Conservation (phyloP, 2,329 filamentous ascomycete species). For the Teratosphaeria viscida region DNA sequence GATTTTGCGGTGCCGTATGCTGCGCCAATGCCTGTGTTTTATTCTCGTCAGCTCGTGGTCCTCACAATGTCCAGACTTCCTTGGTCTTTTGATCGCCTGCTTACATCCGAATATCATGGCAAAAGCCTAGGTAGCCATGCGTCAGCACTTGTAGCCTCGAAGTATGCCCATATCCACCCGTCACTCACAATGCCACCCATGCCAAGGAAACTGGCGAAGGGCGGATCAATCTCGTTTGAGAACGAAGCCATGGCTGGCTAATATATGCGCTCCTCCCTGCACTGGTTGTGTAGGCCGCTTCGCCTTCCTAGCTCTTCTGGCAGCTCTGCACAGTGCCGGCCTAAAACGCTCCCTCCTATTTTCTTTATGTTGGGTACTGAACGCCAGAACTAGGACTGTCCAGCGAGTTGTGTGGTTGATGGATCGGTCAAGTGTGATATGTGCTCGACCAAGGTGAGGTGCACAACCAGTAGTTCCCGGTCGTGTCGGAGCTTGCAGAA, state of each 20-base stretch:
- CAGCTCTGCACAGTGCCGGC: not conserved
- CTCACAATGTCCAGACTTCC: slow-evolving; percentile 11
- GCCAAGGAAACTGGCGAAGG: slow-evolving; percentile 80
- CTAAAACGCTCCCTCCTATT: not conserved
- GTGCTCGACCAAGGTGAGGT: not conserved
- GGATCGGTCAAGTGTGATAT: not conserved
- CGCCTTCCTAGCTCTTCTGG: not conserved
- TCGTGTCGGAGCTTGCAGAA: not conserved
- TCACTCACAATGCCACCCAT: slow-evolving; percentile 59
- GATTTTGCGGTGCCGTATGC: slow-evolving; percentile 84
- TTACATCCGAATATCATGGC: slow-evolving; percentile 80
- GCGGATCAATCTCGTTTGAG: slow-evolving; percentile 50
- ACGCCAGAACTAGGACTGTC: not conserved
- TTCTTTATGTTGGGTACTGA: not conserved
- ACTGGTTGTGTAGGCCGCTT: not conserved
- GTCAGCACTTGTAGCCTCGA: not conserved
- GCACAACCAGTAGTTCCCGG: not conserved
- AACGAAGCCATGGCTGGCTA: not conserved
- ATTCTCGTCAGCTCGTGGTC: not conserved
- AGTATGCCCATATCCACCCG: not conserved
- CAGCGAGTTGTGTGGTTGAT: not conserved
- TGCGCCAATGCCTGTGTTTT: slow-evolving; percentile 52
- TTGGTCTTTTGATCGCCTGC: slow-evolving; percentile 20
- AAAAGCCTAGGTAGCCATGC: slow-evolving; percentile 38
- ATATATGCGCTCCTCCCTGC: not conserved